Evolutionary conservation across 495 filamentous ascomycete genomes (phyloP).

Genomic region (Amorphotheca resinae): DNA sequence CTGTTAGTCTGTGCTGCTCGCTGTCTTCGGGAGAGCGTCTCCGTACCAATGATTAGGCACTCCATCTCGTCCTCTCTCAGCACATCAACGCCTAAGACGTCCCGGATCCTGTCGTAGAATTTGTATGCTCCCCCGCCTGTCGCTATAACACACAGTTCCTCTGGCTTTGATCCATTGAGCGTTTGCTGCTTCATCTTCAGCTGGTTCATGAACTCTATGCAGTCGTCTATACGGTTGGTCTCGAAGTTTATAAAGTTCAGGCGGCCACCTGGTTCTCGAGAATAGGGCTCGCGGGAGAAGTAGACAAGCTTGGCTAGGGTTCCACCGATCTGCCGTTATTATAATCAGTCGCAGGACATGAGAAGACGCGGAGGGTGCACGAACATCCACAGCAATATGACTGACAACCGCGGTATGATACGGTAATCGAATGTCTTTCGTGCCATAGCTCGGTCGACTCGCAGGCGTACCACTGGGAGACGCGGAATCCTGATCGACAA

Average conservation of each 20-base stretch:
- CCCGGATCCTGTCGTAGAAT: conserved; percentile 80
- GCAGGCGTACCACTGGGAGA: conserved; percentile 34
- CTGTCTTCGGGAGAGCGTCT: background rate
- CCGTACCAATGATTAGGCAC: conserved; percentile 79
- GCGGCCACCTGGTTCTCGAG: conserved; percentile 71
- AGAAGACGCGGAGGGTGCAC: conserved; percentile 23
- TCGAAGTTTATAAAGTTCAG: conserved; percentile 94
- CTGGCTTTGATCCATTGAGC: conserved; percentile 51
- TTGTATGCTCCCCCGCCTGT: conserved; percentile 94
- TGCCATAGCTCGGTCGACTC: conserved; percentile 55
- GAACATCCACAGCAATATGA: conserved; percentile 92
- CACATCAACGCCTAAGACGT: conserved; percentile 72
- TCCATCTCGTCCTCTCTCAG: conserved; percentile 96
- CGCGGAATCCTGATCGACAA: conserved; percentile 63
- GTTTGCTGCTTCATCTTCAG: conserved; percentile 67
- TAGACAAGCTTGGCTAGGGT: conserved; percentile 93
- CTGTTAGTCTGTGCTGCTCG: conserved; percentile 1
- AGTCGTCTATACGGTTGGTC: conserved; percentile 82
- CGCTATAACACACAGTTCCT: conserved; percentile 76
- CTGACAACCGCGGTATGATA: conserved; percentile 88
- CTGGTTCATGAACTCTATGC: conserved; percentile 75
- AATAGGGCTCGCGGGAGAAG: conserved; percentile 77
- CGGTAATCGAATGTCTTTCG: conserved; percentile 85
- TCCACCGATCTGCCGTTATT: conserved; percentile 65
- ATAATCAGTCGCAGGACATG: background rate